Evolutionary conservation across 2,329 filamentous ascomycete genomes (phyloP).

Genomic region (Hansfordia pulvinata): DNA sequence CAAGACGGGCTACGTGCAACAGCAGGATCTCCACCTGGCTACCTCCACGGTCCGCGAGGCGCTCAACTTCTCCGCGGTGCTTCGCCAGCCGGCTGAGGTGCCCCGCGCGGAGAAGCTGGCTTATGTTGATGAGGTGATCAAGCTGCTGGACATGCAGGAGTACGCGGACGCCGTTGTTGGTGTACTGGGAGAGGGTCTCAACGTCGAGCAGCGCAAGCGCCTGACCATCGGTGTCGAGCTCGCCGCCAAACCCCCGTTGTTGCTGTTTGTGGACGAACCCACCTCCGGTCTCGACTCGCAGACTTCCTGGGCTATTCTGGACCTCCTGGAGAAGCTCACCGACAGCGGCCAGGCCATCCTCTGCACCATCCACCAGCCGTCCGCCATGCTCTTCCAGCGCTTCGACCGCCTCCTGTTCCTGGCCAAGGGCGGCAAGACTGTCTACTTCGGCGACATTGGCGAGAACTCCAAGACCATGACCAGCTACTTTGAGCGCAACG

Average conservation of each 20-base stretch:
- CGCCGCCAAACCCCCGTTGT: constrained; percentile 76
- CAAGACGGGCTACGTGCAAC: constrained; percentile 84
- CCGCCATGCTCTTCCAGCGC: constrained; percentile 83
- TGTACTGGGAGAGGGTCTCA: constrained; percentile 76
- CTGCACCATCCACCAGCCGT: constrained; percentile 98
- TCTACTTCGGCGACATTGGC: constrained; percentile 74
- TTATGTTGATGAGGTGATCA: constrained; percentile 85
- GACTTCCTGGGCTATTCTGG: constrained; percentile 84
- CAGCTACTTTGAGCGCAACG: constrained; percentile 64
- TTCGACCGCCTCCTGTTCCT: constrained; percentile 75
- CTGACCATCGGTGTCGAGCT: constrained; percentile 94
- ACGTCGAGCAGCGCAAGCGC: constrained; percentile 58
- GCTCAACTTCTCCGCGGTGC: constrained; percentile 69
- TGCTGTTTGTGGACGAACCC: constrained; percentile 89
- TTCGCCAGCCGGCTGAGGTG: constrained; percentile 70
- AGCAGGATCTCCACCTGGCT: constrained; percentile 78
- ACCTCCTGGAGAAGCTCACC: constrained; percentile 78
- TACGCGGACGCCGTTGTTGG: constrained; percentile 87
- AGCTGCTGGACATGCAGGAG: constrained; percentile 76
- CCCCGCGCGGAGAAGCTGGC: constrained; percentile 64
- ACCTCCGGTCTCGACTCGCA: constrained; percentile 90
- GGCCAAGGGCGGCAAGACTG: constrained; percentile 59
- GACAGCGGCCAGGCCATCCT: constrained; percentile 84
- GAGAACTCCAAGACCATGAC: constrained; percentile 54
- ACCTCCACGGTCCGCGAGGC: constrained; percentile 84